Evolutionary conservation across 2,329 filamentous ascomycete species (phyloP), one percentile per base, ranked within the genome.

Genomic region (Apiospora arundinis): DNA sequence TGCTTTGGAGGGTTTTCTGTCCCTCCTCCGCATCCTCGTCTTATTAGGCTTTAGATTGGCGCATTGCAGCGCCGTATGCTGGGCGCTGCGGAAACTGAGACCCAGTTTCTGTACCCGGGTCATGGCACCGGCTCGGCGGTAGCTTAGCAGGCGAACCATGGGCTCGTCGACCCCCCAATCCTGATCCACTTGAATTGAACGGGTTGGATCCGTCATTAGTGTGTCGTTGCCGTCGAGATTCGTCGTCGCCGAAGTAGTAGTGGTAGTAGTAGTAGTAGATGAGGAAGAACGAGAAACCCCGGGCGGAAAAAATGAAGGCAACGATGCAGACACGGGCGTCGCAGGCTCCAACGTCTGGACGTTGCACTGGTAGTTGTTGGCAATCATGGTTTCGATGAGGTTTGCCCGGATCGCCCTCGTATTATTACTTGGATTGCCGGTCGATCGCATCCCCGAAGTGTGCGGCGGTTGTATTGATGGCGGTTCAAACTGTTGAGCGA

Each of bases 291-390:
- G 40, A 18, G 56, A 37, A 28, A 8, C 32, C 32, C 56, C 56
- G 9, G 56, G 28, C 8, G 32, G 25, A 4, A 32, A 42, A 14
- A 60, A 67, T 44, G 65, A 40, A 1, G 67, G 68, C 45, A 72
- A 67, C 1, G 72, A 69, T 4, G 69, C 69, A 45, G 68, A 69
- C 7, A 69, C 44, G 2, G 77, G 73, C 25, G 73, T 73, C 0
- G 71, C 28, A 45, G 77, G 73, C 25, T 71, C 72, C n/a, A 76
- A 72, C 40, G 7, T 66, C 49, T 77, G 78, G 37, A 80, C 75
- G 32, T 78, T 78, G 74, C 78, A 80, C 69, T 79, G 78, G 25
- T 74, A 74, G 67, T 76, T 75, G 40, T 77, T 77, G 28, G 78
- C 75, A 46, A 80, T 76, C 78, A 80, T 80, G 16, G 68, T 75